phyloP scores from a whole-genome alignment of 164 flowering plant species.

The Aristolochia fimbriata region DNA sequence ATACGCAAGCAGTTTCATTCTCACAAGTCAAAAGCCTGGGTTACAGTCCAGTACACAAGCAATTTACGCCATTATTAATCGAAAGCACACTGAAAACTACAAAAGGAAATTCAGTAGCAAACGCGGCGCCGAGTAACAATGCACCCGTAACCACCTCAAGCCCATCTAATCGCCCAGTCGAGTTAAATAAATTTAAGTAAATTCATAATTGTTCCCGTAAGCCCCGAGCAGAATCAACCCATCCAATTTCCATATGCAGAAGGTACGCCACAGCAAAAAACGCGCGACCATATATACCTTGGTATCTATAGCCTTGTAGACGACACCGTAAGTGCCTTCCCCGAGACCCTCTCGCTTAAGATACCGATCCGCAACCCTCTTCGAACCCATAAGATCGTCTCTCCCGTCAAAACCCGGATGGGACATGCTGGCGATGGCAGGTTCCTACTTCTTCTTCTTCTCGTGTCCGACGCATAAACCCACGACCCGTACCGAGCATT shows the following conservation, averaged over 20 bases:
- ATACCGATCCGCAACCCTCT: constrained; percentile 80
- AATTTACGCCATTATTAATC: too few species aligned
- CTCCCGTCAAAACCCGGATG: not conserved
- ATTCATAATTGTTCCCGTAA: not conserved
- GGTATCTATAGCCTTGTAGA: constrained; percentile 88
- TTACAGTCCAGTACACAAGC: too few species aligned
- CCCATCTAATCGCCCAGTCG: not conserved
- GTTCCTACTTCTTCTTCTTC: constrained; percentile 1
- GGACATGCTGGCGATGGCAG: not conserved
- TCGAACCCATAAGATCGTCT: constrained; percentile 11
- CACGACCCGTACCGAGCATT: not conserved
- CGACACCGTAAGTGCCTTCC: constrained; percentile 94
- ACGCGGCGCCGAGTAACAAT: not conserved
- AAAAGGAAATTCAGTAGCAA: too few species aligned
- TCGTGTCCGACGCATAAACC: not conserved
- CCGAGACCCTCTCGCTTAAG: constrained; percentile 83
- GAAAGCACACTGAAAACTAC: too few species aligned
- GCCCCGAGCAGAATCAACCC: not conserved
- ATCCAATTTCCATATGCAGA: not conserved
- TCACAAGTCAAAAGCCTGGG: too few species aligned
- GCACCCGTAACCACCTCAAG: not conserved
- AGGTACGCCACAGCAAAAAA: not conserved
- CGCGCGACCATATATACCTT: constrained; percentile 27
- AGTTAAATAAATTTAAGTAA: not conserved
- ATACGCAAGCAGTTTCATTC: too few species aligned